Evolutionary conservation across 352 stramenopile species (phyloP).

Genomic region (Phytophthora foliorum): DNA sequence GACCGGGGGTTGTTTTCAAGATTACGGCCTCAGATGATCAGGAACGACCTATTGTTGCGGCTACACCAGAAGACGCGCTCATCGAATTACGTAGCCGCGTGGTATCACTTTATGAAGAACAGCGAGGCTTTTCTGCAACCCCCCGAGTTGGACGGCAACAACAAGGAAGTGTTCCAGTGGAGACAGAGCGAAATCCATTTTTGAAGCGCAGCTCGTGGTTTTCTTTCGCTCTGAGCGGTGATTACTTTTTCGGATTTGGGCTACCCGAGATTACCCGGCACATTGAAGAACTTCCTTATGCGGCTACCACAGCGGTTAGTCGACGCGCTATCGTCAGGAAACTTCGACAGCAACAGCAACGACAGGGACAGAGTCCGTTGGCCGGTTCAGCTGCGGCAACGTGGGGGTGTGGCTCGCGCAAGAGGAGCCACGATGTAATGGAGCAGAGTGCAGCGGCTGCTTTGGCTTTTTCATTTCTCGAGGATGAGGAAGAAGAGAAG

Average conservation of each 20-base stretch:
- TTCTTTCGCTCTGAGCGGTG: slow-evolving; percentile 77
- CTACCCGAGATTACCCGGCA: slow-evolving; percentile 69
- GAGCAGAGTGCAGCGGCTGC: slow-evolving; percentile 26
- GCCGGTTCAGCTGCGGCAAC: slow-evolving; percentile 33
- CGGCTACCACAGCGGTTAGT: slow-evolving; percentile 73
- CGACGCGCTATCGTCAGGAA: slow-evolving; percentile 52
- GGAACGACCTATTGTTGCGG: slow-evolving; percentile 70
- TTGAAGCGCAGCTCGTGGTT: slow-evolving; percentile 82
- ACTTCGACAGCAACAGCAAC: slow-evolving; percentile 51
- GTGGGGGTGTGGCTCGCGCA: slow-evolving; percentile 34
- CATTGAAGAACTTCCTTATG: slow-evolving; percentile 81
- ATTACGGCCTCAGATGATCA: slow-evolving; percentile 82
- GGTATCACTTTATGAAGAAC: slow-evolving; percentile 78
- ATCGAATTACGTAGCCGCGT: slow-evolving; percentile 78
- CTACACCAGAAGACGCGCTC: slow-evolving; percentile 72
- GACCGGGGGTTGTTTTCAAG: slow-evolving; percentile 69
- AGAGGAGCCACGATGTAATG: slow-evolving; percentile 39
- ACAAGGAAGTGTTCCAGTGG: not conserved
- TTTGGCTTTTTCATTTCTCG: slow-evolving; percentile 20
- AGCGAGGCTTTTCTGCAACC: slow-evolving; percentile 44
- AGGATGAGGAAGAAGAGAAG: slow-evolving; percentile 43
- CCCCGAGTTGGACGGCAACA: slow-evolving; percentile 12
- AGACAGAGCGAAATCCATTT: slow-evolving; percentile 71
- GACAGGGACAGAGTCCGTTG: slow-evolving; percentile 46
- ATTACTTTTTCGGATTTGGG: slow-evolving; percentile 89